These are phyloP conservation scores for Pythium guiyangense DNA, from an alignment of 352 stramenopile genomes.

Conservation along the genomic window DNA sequence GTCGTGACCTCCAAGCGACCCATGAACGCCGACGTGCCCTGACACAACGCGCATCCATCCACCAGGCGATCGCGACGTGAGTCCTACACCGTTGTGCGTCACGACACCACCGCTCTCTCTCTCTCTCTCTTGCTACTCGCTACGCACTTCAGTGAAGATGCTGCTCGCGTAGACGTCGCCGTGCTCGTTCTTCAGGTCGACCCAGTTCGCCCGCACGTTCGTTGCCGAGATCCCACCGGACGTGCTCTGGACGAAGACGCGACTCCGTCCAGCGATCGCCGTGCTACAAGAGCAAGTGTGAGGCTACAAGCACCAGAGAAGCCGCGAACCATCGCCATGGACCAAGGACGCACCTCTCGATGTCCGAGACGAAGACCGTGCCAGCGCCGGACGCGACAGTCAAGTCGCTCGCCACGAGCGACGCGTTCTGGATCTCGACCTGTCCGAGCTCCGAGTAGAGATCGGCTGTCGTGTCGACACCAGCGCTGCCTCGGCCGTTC, in stretches of 20 bases:
- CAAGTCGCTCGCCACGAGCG: slow-evolving; percentile 52
- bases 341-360: slow-evolving; percentile 33
- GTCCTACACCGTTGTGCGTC: no score
- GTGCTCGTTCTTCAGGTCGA: slow-evolving; percentile 37
- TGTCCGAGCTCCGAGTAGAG: slow-evolving; percentile 46
- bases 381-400: slow-evolving; percentile 42
- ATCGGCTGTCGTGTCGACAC: slow-evolving; percentile 21
- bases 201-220: slow-evolving; percentile 49
- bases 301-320: neutral
- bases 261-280: slow-evolving; percentile 43
- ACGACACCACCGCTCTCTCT: no score
- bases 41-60: neutral
- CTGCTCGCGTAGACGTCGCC: slow-evolving; percentile 37
- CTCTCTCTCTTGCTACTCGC: no score
- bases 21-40: slow-evolving; percentile 66
- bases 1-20: slow-evolving; percentile 60
- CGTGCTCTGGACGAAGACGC: slow-evolving; percentile 33
- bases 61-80: neutral
- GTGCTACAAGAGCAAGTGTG: slow-evolving; percentile 19
- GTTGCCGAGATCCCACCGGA: slow-evolving; percentile 44
- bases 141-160: slow-evolving; percentile 31
- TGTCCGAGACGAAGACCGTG: slow-evolving; percentile 27
- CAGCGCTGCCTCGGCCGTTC: slow-evolving; percentile 21
- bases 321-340: neutral
- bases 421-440: slow-evolving; percentile 36